Base-by-base conservation (phyloP, 139 green algal species). In the Haematococcus lacustris region DNA sequence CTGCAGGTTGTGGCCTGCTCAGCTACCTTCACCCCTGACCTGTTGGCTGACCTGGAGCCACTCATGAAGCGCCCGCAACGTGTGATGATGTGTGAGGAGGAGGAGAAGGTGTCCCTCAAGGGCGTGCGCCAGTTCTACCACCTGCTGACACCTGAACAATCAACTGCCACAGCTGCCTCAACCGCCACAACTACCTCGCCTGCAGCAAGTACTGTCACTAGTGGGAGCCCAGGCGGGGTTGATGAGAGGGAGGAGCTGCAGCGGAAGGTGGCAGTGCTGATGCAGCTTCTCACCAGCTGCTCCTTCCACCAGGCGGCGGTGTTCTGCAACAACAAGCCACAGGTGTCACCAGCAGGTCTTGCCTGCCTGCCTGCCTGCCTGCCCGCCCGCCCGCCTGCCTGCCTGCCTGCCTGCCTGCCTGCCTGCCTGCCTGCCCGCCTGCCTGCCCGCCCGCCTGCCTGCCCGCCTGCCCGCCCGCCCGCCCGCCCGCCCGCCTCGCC, bases 1-100 rank as follows among this genome's bases (percentile, higher is more conserved):
- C 23, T n/a, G 35, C 83, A 95, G 87, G 81, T 91, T 38, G 57
- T 94, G 28, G 90, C 90, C 13, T 83, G 93, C 37, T 90, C 80
- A 1, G 90, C 90, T 40, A 96, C 90, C 21, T 96, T 83, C 81
- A 84, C 78, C 0, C 40, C 71, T 0, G 77, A 80, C 40, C 71
- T 88, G 32, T 72, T 93, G 26, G 59, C 64, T 0, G 72, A 84
- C 32, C 53, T 92, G 73, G 82, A 87, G 70, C 70, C 81, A 1
- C 74, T 89, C 35, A 90, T 89, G 84, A 76, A 79, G 51, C 57
- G 73, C 3, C 85, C 87, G 3, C 86, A 89, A 61, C 78, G 82
- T 40, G 75, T 94, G 51, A 84, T 90, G 87, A 68, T 85, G 60
- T 92, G 80, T 69, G 65, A 65, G 21, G 81, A 85, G n/a, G 75